Base-by-base conservation (phyloP, 2,329 filamentous ascomycete species). In the Chaetomiaceae sp. region DNA sequence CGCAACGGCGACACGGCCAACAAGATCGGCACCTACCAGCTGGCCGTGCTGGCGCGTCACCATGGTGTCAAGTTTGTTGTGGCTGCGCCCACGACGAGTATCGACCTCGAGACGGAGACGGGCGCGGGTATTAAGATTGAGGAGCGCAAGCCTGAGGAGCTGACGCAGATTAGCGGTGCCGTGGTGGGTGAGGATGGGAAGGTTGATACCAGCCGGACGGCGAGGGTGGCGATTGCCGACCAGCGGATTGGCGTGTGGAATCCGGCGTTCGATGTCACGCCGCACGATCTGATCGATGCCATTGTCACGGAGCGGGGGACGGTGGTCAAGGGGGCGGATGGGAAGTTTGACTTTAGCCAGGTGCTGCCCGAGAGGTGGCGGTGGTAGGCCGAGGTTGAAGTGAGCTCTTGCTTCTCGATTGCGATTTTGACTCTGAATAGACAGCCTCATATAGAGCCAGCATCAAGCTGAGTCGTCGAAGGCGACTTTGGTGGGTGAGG, bases 1-100 rank as follows among this genome's bases (percentile, higher is more conserved):
- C 88, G 91, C 47, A 99, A 99, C 65, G 94, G 94, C 27, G 94
- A 99, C 72, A 97, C 94, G 0, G 94, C 94, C 52, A 99, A 99
- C 75, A 99, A 99, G 76, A 95, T 99, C 57, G 94, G 94, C 47
- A 99, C 94, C 0, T 97, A 99, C 69, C 81, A 86, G 51, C 80
- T 99, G 4, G 91, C 94, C 3, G 91, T 97, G n/a, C 79, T 96
- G 27, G 94, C 94, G 20, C 85, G 81, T 60, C 78, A 91, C 65
- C 94, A 99, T 65, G 88, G 89, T 17, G 80, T 97, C 65, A 95
- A 92, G 70, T 99, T 99, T 68, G 80, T 99, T 9, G 91, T 99
- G 27, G 94, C 94, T 0, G 94, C 94, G 0, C 94, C 94, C 0
- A 88, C 91, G 6, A 99, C 94, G 2, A 96, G 90, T 53, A 94